phyloP scores from a whole-genome alignment of 1,284 basidiomycete genomes.

The Tylopilus microsporus region DNA sequence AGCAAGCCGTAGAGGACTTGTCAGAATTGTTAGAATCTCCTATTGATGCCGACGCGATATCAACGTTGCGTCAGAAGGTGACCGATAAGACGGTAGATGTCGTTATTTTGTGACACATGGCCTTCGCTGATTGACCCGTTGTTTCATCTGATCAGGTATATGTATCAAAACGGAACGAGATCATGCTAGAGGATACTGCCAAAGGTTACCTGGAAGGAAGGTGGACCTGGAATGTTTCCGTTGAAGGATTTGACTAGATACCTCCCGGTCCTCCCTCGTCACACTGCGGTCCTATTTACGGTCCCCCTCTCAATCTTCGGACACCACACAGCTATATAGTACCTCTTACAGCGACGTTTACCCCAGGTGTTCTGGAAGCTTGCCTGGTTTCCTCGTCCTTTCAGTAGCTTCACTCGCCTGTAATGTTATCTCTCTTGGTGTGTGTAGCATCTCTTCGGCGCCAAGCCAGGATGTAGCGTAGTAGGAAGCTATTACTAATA shows the following conservation, averaged over 20 bases:
- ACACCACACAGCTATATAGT: conserved; percentile 4
- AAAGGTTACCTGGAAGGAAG: conserved; percentile 85
- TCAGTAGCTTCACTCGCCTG: conserved; percentile 1
- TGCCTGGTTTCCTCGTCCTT: conserved; percentile 4
- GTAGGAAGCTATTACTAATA: too few species aligned
- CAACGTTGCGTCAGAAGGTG: conserved; percentile 81
- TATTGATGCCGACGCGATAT: conserved; percentile 81
- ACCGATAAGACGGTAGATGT: conserved; percentile 84
- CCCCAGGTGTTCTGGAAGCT: conserved; percentile 7
- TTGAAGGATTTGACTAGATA: conserved; percentile 57
- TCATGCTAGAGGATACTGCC: conserved; percentile 91
- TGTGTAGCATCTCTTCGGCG: not conserved
- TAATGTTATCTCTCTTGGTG: conserved; percentile 16
- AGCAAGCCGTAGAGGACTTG: conserved; percentile 91
- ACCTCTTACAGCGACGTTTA: conserved; percentile 3
- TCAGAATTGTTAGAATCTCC: conserved; percentile 89
- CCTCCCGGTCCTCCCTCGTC: not conserved
- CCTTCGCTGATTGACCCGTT: conserved; percentile 2
- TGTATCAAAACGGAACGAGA: conserved; percentile 93
- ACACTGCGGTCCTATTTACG: not conserved
- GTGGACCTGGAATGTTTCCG: conserved; percentile 68
- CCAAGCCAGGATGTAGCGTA: not conserved
- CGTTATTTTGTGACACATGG: not conserved
- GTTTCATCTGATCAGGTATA: conserved; percentile 59
- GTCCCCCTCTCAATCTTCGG: not conserved